Conservation (phyloP, 1,284 basidiomycete species). For the Trichosporon faecale region DNA sequence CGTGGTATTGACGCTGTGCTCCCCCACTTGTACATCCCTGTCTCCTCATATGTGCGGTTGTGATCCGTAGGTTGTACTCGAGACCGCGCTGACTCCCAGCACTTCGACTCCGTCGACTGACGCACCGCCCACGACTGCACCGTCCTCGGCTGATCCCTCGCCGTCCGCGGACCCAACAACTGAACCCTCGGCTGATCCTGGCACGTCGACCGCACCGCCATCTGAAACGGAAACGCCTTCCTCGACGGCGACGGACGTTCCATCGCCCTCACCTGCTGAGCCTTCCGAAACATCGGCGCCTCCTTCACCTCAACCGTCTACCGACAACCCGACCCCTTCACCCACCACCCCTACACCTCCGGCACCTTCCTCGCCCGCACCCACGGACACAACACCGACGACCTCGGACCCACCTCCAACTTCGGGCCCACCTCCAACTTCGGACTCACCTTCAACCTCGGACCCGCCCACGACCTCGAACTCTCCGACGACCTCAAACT, state of each 20-base stretch:
- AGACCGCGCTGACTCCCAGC: not conserved
- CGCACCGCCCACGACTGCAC: not conserved
- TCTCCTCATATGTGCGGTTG: not conserved
- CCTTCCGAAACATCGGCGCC: not conserved
- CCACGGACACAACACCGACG: too few relatives aligned
- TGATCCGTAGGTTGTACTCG: not conserved
- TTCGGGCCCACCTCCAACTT: not conserved
- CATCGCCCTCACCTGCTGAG: not conserved
- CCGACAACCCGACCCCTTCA: not conserved
- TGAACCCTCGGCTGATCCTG: not conserved
- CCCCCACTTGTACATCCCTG: not conserved
- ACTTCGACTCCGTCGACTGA: not conserved
- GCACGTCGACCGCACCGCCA: not conserved
- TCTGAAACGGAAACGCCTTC: not conserved
- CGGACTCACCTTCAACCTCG: not conserved
- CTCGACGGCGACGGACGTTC: too few relatives aligned
- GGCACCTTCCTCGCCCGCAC: not conserved
- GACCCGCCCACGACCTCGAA: not conserved
- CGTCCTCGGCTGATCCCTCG: not conserved
- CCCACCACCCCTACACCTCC: not conserved
- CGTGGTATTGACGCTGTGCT: not conserved
- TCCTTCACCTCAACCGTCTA: not conserved
- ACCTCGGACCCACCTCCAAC: too few relatives aligned
- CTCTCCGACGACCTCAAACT: not conserved
- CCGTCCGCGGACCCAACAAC: not conserved